Base-by-base conservation (phyloP, 2,329 filamentous ascomycete genomes). In the Ophiobolus disseminans region DNA sequence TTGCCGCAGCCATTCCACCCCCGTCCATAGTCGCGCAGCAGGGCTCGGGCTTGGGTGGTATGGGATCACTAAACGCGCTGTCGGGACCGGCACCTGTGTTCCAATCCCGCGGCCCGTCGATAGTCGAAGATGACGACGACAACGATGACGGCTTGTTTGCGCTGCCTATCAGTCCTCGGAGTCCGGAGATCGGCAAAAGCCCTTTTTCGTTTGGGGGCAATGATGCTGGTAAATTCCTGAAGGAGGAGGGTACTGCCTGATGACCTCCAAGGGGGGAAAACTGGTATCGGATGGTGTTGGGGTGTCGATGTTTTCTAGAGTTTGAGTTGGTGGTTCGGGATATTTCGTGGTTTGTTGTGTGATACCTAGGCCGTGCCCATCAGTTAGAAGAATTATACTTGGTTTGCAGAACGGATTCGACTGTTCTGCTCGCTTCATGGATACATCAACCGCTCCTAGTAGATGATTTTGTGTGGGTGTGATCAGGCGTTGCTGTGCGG, bases 71-170 rank as follows among this genome's bases (percentile, higher is more conserved):
- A 20, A 73, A 79, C 46, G 77, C 78, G 6, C 68, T 78, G 20
- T 72, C 75, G 4, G 62, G 58, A 2, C 57, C 62, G 40, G 61
- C 55, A 5, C 67, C 64, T 1, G 28, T 57, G 3, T 73, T 71
- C 37, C 50, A 72, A 54, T 60, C 62, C 8, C 61, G 70, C 34
- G 64, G 58, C 3, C 69, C 14, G 55, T 66, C 40, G 65, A 57
- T 56, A 71, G 22, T 21, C 5, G 28, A 49, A 16, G 62, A 63
- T 3, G 70, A 74, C 8, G 74, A 78, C 5, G 84, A 87, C 31
- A 82, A 81, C 0, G 88, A 91, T 58, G 91, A 96, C 49, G 92
- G 89, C 31, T 79, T 96, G 2, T 97, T 97, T 67, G 91, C 91
- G 0, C 81, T 96, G 42, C 91, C 90, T 1, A 85, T 96, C 75